Base-by-base conservation (phyloP, 306 rosid genomes). In the Lablab purpureus region DNA sequence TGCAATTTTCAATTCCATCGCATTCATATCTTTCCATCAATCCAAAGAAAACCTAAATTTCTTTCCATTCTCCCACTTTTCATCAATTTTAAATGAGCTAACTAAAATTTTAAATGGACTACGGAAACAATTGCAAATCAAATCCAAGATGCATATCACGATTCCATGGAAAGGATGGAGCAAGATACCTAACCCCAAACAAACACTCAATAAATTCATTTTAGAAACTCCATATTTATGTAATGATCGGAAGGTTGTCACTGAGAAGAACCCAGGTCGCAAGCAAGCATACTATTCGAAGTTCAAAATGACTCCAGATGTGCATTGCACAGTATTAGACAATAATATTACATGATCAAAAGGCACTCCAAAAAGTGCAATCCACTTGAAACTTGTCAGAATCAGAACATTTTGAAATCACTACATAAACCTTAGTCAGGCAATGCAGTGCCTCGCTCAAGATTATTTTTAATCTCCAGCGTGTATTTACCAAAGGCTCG, bases 401-500 rank as follows among this genome's bases (percentile, higher is more conserved):
- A 74, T 32, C 14, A 82, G 71, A 56, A 70, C 47, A 60, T 4
- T 41, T 13, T 17, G 27, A 74, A 32, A 51, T 5, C 66, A 34
- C 41, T 7, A 52, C 59, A 73, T 9, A 37, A n/a, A 37, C 78
- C 85, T 88, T 79, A 95, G 82, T 95, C 98, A 1, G 99, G 98
- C 76, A 95, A 80, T 8, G 99, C 99, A 76, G 99, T 95, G 82
- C 99, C 98, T 3, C 99, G 93, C 89, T 95, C 99, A 12, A 95
- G 99, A 83, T 95, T 95, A 87, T 95, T 95, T 82, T 95, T 95
- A 65, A 95, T 95, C 90, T 95, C 99, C 88, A 95, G 78, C 1
- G 99, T 95, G 96, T 93, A 93, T 86, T 80, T 93, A 43, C 99
- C 99, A 65, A 95, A 95, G 84, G 99, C 99, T 55, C 99, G 94